These are phyloP conservation scores for Lactifluus rugatus DNA, from an alignment of 768 basidiomycete species.

Conservation along the genomic window DNA sequence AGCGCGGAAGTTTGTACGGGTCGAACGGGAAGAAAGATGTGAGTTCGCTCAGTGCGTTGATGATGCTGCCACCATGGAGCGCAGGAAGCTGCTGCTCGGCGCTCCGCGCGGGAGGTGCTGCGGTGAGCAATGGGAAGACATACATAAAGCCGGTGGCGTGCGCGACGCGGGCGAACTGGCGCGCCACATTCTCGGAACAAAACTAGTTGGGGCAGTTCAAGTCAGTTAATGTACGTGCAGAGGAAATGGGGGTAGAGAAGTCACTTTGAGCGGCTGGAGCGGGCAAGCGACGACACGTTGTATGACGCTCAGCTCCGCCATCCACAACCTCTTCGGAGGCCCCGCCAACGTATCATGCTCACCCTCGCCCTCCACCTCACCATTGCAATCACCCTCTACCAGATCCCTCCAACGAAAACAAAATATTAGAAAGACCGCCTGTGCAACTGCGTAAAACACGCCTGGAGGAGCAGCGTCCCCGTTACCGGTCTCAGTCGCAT, in stretches of 20 bases:
- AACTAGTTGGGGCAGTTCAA: conserved; percentile 38
- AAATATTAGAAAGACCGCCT: conserved; percentile 92
- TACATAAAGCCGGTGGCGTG: conserved; percentile 88
- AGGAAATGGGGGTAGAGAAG: conserved; percentile 18
- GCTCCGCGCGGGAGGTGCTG: conserved; percentile 38
- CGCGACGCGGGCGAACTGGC: conserved; percentile 89
- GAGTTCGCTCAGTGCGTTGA: conserved; percentile 45
- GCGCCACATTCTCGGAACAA: conserved; percentile 83
- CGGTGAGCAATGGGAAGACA: conserved; percentile 78
- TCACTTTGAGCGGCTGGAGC: conserved; percentile 84
- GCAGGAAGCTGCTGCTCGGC: conserved; percentile 6
- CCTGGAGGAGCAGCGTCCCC: conserved; percentile 38
- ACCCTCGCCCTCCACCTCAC: conserved; percentile 26
- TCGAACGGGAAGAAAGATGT: conserved; percentile 98
- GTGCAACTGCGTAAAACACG: conserved; percentile 86
- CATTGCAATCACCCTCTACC: conserved; percentile 40
- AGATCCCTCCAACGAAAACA: conserved; percentile 97
- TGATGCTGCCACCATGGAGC: neutral
- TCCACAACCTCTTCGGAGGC: conserved; percentile 59
- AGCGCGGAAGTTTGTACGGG: conserved; percentile 83
- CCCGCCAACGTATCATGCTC: conserved; percentile 24
- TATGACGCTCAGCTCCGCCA: conserved; percentile 65
- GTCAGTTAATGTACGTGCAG: neutral
- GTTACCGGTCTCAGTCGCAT: conserved; percentile 41
- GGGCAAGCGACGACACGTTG: conserved; percentile 73